Evolutionary conservation across 2,329 filamentous ascomycete species (phyloP).

Genomic region (Macrophomina pseudophaseolina): DNA sequence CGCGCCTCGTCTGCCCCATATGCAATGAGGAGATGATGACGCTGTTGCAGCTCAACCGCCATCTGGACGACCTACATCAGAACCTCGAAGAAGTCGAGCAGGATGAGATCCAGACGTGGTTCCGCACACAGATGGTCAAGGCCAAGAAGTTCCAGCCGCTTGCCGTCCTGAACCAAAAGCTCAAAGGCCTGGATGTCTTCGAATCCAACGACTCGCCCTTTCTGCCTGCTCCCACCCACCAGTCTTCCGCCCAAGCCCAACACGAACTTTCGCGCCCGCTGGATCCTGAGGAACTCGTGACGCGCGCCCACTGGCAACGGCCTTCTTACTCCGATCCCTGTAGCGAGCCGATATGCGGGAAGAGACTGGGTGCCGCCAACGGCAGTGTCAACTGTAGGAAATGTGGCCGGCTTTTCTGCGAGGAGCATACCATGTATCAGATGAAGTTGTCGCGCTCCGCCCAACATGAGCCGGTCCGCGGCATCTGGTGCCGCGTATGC

Average conservation of each 20-base stretch:
- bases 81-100: conserved; percentile 87
- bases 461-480: conserved; percentile 84
- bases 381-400: conserved; percentile 92
- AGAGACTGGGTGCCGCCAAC: conserved; percentile 76
- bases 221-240: conserved; percentile 41
- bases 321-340: conserved; percentile 76
- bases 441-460: conserved; percentile 95
- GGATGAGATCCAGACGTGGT: conserved; percentile 96
- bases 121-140: conserved; percentile 91
- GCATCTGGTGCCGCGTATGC: conserved; percentile 92
- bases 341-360: conserved; percentile 84
- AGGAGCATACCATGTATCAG: conserved; percentile 99
- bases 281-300: conserved; percentile 91
- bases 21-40: conserved; percentile 99
- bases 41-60: conserved; percentile 82
- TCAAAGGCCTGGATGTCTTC: conserved; percentile 90
- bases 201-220: conserved; percentile 79
- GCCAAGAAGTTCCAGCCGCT: conserved; percentile 92
- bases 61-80: conserved; percentile 87
- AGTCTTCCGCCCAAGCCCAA: conserved; percentile 42
- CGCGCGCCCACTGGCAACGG: conserved; percentile 86
- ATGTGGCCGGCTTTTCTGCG: conserved; percentile 92
- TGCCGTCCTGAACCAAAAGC: conserved; percentile 88
- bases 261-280: conserved; percentile 40
- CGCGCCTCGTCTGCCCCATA: conserved; percentile 89